Conservation (phyloP, 179 eudicot genomes). For the Corrigiola litoralis region DNA sequence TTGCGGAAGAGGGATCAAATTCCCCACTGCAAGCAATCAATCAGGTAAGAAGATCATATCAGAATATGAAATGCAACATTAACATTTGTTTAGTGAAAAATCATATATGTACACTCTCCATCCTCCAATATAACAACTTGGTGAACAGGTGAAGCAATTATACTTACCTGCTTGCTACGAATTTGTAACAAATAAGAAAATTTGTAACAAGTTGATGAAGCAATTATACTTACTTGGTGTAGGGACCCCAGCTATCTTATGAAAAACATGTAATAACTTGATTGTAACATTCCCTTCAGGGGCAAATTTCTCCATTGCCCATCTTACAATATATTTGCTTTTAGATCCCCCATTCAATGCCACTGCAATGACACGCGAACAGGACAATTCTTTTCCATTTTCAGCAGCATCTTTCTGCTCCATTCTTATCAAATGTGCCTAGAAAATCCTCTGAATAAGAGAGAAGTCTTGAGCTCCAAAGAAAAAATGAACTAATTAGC, state of each 20-base stretch:
- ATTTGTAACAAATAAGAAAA: too few species aligned
- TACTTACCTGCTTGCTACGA: too few species aligned
- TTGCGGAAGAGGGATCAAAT: conserved; percentile 58
- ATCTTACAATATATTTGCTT: conserved; percentile 50
- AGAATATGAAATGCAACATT: neutral
- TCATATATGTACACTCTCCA: too few species aligned
- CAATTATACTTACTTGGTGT: conserved; percentile 64
- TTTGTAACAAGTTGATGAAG: too few species aligned
- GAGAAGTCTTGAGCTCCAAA: conserved; percentile 3
- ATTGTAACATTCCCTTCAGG: conserved; percentile 47
- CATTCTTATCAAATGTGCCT: conserved; percentile 16
- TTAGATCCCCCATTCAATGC: conserved; percentile 66
- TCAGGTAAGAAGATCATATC: conserved; percentile 1
- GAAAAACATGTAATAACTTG: conserved; percentile 76
- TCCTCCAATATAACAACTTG: too few species aligned
- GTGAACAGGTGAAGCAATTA: too few species aligned
- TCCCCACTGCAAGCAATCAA: conserved; percentile 60
- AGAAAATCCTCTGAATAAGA: neutral
- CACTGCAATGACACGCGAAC: conserved; percentile 36
- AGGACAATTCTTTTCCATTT: conserved; percentile 16
- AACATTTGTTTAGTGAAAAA: neutral
- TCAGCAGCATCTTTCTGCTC: conserved; percentile 20
- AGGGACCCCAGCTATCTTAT: conserved; percentile 61
- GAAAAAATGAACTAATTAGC: neutral
- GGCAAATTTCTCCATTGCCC: conserved; percentile 72